phyloP scores from a whole-genome alignment of 345 rosid genomes.

The Syzygium grande region DNA sequence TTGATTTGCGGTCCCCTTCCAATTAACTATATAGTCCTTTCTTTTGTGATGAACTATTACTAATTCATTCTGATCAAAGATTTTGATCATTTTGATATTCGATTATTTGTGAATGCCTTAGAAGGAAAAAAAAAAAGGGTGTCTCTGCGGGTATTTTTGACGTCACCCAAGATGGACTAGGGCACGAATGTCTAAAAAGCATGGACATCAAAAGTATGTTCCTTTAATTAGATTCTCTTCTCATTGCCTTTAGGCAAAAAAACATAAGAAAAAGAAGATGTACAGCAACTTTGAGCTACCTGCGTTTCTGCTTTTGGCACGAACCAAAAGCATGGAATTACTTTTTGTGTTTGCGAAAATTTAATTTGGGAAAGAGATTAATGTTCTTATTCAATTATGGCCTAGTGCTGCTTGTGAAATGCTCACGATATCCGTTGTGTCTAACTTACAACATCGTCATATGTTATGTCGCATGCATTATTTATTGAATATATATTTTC shows the following conservation, averaged over 20 bases:
- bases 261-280: not conserved
- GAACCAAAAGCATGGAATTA: not conserved
- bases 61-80: not conserved
- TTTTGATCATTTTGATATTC: not conserved
- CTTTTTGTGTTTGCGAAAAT: not conserved
- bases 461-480: not conserved
- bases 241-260: not conserved
- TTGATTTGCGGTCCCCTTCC: not conserved
- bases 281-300: too few relatives aligned
- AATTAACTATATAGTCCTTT: not conserved
- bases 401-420: not conserved
- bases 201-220: not conserved
- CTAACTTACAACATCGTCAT: too few relatives aligned
- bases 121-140: not conserved
- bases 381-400: not conserved
- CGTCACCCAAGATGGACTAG: not conserved
- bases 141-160: not conserved
- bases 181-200: not conserved
- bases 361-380: not conserved
- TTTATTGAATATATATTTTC: too few relatives aligned
- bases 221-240: not conserved
- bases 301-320: too few relatives aligned
- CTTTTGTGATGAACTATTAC: not conserved
- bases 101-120: not conserved
- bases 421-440: too few relatives aligned